A percentile compares a stretch with the other conserved stretches of the same genome.
Evolutionary conservation across 108 stramenopile species (phyloP).

Genomic region (Skeletonema tropicum): DNA sequence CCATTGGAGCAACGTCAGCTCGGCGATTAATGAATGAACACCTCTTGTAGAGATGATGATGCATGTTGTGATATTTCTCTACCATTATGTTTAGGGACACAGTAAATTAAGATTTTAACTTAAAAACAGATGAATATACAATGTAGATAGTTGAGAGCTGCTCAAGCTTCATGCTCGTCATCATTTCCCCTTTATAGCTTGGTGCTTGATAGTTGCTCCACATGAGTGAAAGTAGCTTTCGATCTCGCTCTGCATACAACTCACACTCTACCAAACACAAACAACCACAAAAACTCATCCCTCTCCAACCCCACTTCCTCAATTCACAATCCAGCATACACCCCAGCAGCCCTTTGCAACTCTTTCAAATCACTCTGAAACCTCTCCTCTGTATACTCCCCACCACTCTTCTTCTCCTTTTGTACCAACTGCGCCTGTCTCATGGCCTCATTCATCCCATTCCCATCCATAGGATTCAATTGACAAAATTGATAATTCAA

Average conservation of each 20-base stretch:
- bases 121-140: background rate
- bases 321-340: constrained; percentile 40
- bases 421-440: constrained; percentile 53
- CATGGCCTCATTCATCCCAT: constrained; percentile 61
- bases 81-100: background rate
- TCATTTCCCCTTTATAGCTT: no score
- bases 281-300: background rate
- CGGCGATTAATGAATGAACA: background rate
- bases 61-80: background rate
- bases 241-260: no score
- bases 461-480: constrained; percentile 51
- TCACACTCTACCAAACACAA: background rate
- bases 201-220: no score
- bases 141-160: background rate
- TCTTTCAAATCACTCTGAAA: constrained; percentile 54
- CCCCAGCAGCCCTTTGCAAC: constrained; percentile 49
- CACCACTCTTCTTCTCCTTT: background rate
- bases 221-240: no score
- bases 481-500: constrained; percentile 60
- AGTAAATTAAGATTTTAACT: background rate
- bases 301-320: background rate
- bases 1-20: background rate
- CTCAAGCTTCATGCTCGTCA: no score
- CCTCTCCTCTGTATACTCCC: constrained; percentile 59
- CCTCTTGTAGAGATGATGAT: background rate